A percentile compares a stretch with the other conserved stretches of the same genome.
Evolutionary conservation across 176 grass and related monocot species (phyloP).

Genomic region (Metroxylon sagu): DNA sequence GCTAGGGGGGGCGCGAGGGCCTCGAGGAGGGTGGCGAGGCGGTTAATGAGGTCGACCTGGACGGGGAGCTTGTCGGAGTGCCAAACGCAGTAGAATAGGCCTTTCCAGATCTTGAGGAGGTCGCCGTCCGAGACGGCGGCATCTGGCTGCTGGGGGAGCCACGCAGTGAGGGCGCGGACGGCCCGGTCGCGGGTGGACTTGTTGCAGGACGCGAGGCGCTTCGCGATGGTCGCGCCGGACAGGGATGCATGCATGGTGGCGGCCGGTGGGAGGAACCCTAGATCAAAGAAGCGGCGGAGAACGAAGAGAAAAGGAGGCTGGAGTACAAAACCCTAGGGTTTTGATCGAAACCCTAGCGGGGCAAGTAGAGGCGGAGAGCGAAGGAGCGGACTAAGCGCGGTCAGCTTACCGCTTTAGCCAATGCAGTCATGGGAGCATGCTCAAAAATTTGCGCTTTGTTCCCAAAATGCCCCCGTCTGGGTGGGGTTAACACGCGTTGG

Average conservation of each 20-base stretch:
- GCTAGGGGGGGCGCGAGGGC: conserved; percentile 17
- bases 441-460: no score
- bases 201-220: conserved; percentile 66
- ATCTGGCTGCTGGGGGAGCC: conserved; percentile 22
- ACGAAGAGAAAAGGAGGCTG: no score
- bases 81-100: conserved; percentile 97
- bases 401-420: neutral
- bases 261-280: neutral
- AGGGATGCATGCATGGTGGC: neutral
- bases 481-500: no score
- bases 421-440: no score
- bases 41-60: conserved; percentile 57
- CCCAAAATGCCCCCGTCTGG: no score
- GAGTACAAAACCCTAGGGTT: neutral
- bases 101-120: conserved; percentile 94
- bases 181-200: conserved; percentile 33
- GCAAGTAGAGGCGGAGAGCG: neutral
- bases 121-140: conserved; percentile 29
- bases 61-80: conserved; percentile 73
- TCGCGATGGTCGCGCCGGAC: conserved; percentile 49
- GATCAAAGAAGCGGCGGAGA: no score
- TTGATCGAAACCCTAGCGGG: neutral
- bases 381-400: neutral
- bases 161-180: conserved; percentile 42
- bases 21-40: conserved; percentile 59